Evolutionary conservation across 164 flowering plant species (phyloP).

Genomic region (Cinnamomum chago): DNA sequence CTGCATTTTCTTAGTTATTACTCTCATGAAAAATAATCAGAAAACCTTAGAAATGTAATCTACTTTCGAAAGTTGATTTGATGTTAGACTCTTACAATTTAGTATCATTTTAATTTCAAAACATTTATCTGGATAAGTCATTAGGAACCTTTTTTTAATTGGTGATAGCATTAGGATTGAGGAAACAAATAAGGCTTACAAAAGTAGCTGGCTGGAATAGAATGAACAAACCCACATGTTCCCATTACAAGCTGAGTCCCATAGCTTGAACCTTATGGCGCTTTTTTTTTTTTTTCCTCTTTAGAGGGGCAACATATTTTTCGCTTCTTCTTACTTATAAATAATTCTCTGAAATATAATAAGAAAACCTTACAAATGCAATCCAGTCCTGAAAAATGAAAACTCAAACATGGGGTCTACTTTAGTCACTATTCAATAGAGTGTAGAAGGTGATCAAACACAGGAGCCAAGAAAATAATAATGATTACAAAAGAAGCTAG

Average conservation of each 20-base stretch:
- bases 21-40: background rate
- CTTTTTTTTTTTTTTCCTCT: too few species aligned
- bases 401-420: too few species aligned
- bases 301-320: too few species aligned
- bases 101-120: background rate
- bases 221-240: slow-evolving; percentile 4
- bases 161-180: too few species aligned
- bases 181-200: background rate
- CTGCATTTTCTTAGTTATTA: too few species aligned
- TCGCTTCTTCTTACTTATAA: too few species aligned
- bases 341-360: too few species aligned
- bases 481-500: background rate
- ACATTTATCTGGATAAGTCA: background rate
- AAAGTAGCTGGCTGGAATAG: background rate
- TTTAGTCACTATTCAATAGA: too few species aligned
- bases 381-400: too few species aligned
- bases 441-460: background rate
- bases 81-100: background rate
- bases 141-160: too few species aligned
- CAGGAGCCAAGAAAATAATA: background rate
- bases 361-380: too few species aligned
- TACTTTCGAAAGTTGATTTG: background rate
- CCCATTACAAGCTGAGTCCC: background rate
- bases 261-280: too few species aligned
- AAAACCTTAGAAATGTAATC: background rate